Base-by-base conservation (phyloP, 2,329 filamentous ascomycete genomes). In the Taxawa tesnikishii region DNA sequence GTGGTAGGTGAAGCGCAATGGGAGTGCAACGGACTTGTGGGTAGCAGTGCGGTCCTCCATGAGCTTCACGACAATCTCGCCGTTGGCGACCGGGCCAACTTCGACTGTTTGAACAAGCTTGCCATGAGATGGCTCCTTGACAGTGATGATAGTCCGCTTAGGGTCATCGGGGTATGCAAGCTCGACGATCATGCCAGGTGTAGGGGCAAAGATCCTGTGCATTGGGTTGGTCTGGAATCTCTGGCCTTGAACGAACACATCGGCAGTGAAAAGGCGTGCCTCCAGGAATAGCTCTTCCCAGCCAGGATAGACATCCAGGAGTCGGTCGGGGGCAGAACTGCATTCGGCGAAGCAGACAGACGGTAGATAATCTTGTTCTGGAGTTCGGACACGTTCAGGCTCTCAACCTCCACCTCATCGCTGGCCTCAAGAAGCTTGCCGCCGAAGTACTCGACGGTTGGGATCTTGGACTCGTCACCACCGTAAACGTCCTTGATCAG, bases 221-320 rank as follows among this genome's bases (percentile, higher is more conserved):
- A 94, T 81, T 0, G 90, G 92, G 61, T 98, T 98, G 36, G 84
- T 93, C 64, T 96, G 84, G 65, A 94, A 96, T 52, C 92, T 85
- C 56, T 94, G 81, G 11, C 87, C 90, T 58, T 98, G 90, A 4
- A 94, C 83, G 43, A 94, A 79, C 16, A 94, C 81, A 44, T 98
- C 88, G 0, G 87, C 81, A 38, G 84, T 83, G 59, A 98, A 88
- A 98, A 75, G 16, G 90, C 90, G 52, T 94, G 84, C 37, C 88
- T 76, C 90, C 90, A 98, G 30, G 83, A 94, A 50, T 87, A 83
- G 38, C 70, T 76, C 29, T 75, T 72, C 12, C 90, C 90, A 25
- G 88, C 90, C 32, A 98, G 70, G 11, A 96, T 74, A 34, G 84
- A 71, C 45, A 94, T 63, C 90, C 90, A 98, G 12, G 78, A 73